Evolutionary conservation across 345 rosid species (phyloP), one percentile per base, ranked within the genome.

Genomic region (Zanthoxylum bungeanum): DNA sequence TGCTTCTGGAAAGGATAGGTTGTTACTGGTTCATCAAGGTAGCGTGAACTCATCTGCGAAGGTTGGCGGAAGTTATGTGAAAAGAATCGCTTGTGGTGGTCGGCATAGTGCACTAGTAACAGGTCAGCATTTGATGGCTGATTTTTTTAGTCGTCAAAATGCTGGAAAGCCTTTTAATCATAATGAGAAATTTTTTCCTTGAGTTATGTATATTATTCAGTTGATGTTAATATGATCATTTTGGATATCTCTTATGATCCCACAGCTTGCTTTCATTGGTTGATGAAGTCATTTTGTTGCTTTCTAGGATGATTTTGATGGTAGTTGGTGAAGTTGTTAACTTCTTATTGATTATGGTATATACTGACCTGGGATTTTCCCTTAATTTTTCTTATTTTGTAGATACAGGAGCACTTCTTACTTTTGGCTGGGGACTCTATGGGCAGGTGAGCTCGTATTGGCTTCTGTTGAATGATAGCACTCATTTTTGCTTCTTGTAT

Each of bases 391-490:
- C 75, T 56, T 69, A 60, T 58, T 60, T 73, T 82, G 81, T 78
- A 93, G 97, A 93, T 85, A 53, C 88, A 44, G 97, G 97, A 70
- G 86, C 70, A 50, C 47, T 93, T 63, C 83, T 91, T 40, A 85
- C 93, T 50, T 93, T 93, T 82, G 97, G 97, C 49, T 93, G 97
- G 98, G 97, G 97, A 49, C 88, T 89, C 3, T 83, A 93, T 73
- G 98, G 97, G 19, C 97, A 93, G 91, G 98, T 93, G 49, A 78
- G 76, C 63, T 46, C 7, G 51, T 14, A n/a, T 34, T 16, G 8
- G 25, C 68, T 5, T 53, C 36, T 16, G 14, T 28, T 44, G 21
- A 16, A 11, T 68, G 51, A 28, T 63, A 34, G 42, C 42, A 27
- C 25, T 55, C 22, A 58, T 42, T 73, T 73, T 19, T 39, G 44